Evolutionary conservation across 164 flowering plant species (phyloP).

Genomic region (Liriodendron chinense): DNA sequence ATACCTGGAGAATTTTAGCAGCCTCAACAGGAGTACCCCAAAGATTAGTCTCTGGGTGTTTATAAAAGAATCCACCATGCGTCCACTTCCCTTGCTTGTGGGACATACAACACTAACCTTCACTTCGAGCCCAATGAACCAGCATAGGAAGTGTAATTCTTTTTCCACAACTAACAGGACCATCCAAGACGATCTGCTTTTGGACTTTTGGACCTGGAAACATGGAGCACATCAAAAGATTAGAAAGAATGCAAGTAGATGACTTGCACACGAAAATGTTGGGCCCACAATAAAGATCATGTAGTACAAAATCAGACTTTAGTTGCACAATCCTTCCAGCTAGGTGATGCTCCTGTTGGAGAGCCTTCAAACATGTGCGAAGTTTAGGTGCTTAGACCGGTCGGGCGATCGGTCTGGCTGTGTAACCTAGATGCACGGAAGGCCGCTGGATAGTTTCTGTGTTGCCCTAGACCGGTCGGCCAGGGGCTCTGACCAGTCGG

Average conservation of each 20-base stretch:
- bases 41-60: slow-evolving; percentile 68
- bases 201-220: slow-evolving; percentile 51
- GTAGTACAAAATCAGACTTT: too few species aligned
- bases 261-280: too few species aligned
- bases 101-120: slow-evolving; percentile 90
- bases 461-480: too few species aligned
- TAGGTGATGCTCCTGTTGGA: too few species aligned
- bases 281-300: too few species aligned
- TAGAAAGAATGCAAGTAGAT: neutral
- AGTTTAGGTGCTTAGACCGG: too few species aligned
- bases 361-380: too few species aligned
- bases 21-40: slow-evolving; percentile 98
- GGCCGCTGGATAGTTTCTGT: too few species aligned
- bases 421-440: too few species aligned
- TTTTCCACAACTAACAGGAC: slow-evolving; percentile 83
- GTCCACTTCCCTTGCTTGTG: slow-evolving; percentile 78
- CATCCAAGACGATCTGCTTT: slow-evolving; percentile 90
- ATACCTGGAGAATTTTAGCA: slow-evolving; percentile 69
- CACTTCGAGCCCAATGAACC: slow-evolving; percentile 93
- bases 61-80: slow-evolving; percentile 83
- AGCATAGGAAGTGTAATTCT: slow-evolving; percentile 92
- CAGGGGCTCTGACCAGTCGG: too few species aligned
- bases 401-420: too few species aligned
- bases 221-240: neutral
- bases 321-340: too few species aligned